A percentile compares a stretch with the other conserved stretches of the same genome.
Conservation (phyloP, 345 rosid species). For the Turritis glabra region DNA sequence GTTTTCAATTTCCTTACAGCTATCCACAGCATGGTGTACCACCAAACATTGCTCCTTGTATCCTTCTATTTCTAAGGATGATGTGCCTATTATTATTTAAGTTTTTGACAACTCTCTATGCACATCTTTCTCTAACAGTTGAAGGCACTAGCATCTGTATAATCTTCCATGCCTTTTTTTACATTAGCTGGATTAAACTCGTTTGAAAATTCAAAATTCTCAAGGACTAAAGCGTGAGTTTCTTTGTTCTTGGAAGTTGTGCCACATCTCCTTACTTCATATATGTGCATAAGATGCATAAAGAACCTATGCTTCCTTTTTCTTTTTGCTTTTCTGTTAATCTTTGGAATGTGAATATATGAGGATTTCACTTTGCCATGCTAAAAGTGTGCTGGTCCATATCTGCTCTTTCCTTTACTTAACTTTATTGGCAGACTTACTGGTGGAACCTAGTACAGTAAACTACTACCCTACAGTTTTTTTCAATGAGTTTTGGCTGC, state of each 20-base stretch:
- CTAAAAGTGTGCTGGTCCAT: neutral
- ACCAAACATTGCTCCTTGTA: constrained; percentile 91
- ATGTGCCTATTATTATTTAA: neutral
- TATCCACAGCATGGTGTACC: constrained; percentile 74
- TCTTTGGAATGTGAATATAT: neutral
- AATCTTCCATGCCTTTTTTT: constrained; percentile 1
- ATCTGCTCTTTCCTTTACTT: constrained; percentile 43
- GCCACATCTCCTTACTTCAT: neutral
- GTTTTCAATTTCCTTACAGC: constrained; percentile 44
- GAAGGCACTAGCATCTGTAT: constrained; percentile 13
- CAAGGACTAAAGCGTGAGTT: neutral
- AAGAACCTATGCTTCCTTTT: neutral
- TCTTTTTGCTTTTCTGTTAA: neutral
- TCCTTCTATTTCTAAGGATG: constrained; percentile 47
- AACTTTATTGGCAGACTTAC: constrained; percentile 65
- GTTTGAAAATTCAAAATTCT: neutral
- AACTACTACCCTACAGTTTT: constrained; percentile 77
- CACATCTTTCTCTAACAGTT: constrained; percentile 1
- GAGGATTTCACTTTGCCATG: neutral
- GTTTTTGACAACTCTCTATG: constrained; percentile 7
- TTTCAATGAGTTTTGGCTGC: constrained; percentile 98
- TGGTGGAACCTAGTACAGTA: constrained; percentile 63
- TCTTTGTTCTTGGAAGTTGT: neutral
- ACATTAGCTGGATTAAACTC: neutral
- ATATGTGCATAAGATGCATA: neutral